Evolutionary conservation across 495 filamentous ascomycete species (phyloP), one percentile per base, ranked within the genome.

Genomic region (Podospora anserina): DNA sequence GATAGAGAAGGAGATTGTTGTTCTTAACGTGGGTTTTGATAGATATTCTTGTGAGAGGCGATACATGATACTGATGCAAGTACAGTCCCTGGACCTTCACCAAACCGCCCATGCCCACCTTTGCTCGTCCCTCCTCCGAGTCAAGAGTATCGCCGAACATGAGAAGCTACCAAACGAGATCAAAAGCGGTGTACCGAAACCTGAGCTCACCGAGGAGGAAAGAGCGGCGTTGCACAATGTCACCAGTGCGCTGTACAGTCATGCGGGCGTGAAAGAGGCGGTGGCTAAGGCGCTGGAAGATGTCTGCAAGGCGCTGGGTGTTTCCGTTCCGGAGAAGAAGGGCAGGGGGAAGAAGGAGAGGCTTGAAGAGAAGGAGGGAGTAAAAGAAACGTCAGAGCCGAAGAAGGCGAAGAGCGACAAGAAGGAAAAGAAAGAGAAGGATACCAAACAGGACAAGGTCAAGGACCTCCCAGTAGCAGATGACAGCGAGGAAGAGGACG

Each of bases 231-330:
- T 83, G 44, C 80, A 85, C 34, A 97, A 97, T 82, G 93, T 98
- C 13, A 87, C 85, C 53, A 93, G 91, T 68, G 85, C 91, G 68
- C 78, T 99, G 63, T 96, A 85, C 76, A 94, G 92, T 71, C 88
- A 89, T 26, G 88, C 85, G 27, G 85, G 88, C 2, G 91, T 95
- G 16, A 89, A 90, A 80, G 86, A 88, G 68, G 87, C 86, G 9
- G 80, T 94, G 66, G 82, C 82, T 30, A 82, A 84, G 65, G 83
- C 89, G 0, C 76, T 97, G 69, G 82, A 79, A 32, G 87, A 82
- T 39, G 83, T 97, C 55, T 87, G 87, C 70, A 79, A 77, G 59
- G 79, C 87, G 26, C 74, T 96, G 61, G 86, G 87, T 6, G 71
- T 93, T 4, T 81, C 86, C 3, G 82, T 85, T 20, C 77, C 76